Percentiles rank a stretch among this genome's conserved stretches.
phyloP scores from a whole-genome alignment of 2,329 filamentous ascomycete genomes.

The Fusarium heterosporum region DNA sequence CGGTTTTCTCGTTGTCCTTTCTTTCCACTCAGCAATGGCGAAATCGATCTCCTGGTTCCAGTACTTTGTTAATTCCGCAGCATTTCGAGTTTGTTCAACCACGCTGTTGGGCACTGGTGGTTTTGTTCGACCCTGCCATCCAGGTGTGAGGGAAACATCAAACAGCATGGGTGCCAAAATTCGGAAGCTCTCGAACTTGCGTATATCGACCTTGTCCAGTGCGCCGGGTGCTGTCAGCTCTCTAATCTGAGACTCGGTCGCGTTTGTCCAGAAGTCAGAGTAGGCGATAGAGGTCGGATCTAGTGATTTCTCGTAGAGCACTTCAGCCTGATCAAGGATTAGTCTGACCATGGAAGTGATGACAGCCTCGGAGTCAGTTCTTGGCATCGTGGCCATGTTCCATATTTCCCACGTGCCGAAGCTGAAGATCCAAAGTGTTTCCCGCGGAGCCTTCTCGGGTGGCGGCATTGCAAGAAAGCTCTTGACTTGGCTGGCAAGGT shows the following conservation, averaged over 20 bases:
- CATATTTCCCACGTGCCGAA: conserved; percentile 68
- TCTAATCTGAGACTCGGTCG: conserved; percentile 43
- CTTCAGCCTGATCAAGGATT: conserved; percentile 60
- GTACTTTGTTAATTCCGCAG: conserved; percentile 60
- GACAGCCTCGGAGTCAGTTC: conserved; percentile 51
- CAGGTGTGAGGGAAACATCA: conserved; percentile 66
- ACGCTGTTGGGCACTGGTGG: conserved; percentile 60
- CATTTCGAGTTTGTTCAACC: conserved; percentile 66
- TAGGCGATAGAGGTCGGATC: conserved; percentile 58
- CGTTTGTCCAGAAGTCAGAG: conserved; percentile 57
- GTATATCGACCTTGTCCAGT: conserved; percentile 43
- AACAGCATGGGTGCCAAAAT: conserved; percentile 64
- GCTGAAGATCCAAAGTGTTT: conserved; percentile 65
- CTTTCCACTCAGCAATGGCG: conserved; percentile 58
- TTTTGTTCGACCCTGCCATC: conserved; percentile 60
- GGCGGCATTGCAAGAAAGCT: conserved; percentile 58
- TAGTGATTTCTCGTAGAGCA: conserved; percentile 59
- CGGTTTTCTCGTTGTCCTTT: conserved; percentile 57
- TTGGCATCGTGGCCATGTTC: conserved; percentile 62
- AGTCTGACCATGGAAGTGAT: conserved; percentile 54
- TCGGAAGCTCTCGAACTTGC: conserved; percentile 58
- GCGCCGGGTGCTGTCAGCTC: conserved; percentile 44
- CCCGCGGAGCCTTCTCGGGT: conserved; percentile 51
- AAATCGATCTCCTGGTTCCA: conserved; percentile 63
- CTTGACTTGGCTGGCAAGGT: conserved; percentile 59